These are phyloP conservation scores for Hirschioporus abietinus DNA, from an alignment of 768 basidiomycete genomes.

Conservation along the genomic window DNA sequence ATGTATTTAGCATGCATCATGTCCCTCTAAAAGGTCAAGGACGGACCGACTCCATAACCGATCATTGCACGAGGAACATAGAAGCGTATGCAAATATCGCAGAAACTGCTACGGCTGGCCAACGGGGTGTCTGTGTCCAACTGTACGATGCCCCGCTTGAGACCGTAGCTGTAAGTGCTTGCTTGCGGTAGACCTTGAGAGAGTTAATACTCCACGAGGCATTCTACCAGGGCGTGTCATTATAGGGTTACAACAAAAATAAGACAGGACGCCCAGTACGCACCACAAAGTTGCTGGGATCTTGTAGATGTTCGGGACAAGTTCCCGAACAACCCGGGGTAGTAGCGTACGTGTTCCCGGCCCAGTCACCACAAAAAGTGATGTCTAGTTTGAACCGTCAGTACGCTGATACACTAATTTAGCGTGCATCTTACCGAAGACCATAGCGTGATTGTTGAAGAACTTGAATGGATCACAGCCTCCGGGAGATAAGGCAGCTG, in stretches of 20 bases:
- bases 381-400: constrained; percentile 46
- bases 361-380: constrained; percentile 86
- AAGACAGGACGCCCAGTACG: constrained; percentile 18
- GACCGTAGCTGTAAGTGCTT: constrained; percentile 36
- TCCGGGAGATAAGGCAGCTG: constrained; percentile 48
- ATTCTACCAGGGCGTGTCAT: constrained; percentile 40
- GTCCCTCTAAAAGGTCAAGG: neutral
- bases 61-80: neutral
- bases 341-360: constrained; percentile 73
- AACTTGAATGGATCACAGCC: constrained; percentile 52
- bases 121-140: neutral
- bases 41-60: neutral
- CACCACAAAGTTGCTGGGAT: constrained; percentile 71
- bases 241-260: constrained; percentile 4
- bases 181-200: constrained; percentile 68
- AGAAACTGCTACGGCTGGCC: neutral
- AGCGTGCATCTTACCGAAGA: constrained; percentile 54
- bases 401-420: neutral
- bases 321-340: constrained; percentile 68
- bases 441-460: constrained; percentile 66
- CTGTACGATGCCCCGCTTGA: constrained; percentile 12
- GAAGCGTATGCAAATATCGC: neutral
- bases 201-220: constrained; percentile 79
- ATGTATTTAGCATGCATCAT: neutral
- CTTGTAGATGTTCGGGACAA: constrained; percentile 54